Conservation (phyloP, 148 eudicot genomes). For the Rhododendron ovatum region DNA sequence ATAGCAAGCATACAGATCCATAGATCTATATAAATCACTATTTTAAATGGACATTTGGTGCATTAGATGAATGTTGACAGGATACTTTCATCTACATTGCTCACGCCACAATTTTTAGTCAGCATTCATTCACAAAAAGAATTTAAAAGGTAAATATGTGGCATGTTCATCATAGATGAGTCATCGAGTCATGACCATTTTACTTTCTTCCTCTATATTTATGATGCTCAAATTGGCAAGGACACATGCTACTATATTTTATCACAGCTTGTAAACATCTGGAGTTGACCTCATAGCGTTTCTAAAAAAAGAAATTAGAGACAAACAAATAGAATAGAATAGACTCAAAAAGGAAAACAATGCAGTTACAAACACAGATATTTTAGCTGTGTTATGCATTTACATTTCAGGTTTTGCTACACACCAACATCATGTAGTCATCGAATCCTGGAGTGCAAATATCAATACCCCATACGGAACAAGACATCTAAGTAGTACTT, state of each 20-base stretch:
- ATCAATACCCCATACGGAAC: background rate
- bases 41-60: background rate
- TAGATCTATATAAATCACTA: background rate
- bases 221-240: background rate
- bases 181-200: background rate
- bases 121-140: background rate
- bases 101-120: background rate
- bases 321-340: background rate
- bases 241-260: background rate
- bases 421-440: background rate
- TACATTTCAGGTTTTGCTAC: constrained; percentile 11
- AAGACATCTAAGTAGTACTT: background rate
- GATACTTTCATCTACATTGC: background rate
- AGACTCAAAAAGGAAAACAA: background rate
- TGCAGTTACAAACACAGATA: background rate
- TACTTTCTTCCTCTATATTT: background rate
- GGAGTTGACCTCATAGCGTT: background rate
- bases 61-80: background rate
- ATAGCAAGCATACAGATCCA: background rate
- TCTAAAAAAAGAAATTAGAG: background rate
- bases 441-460: background rate
- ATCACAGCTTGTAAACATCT: background rate
- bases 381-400: background rate
- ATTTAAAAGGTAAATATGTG: background rate
- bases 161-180: background rate